Percentiles rank a stretch among this genome's conserved stretches.
Evolutionary conservation across 2,329 filamentous ascomycete genomes (phyloP).

Genomic region (Pleomassaria siparia): DNA sequence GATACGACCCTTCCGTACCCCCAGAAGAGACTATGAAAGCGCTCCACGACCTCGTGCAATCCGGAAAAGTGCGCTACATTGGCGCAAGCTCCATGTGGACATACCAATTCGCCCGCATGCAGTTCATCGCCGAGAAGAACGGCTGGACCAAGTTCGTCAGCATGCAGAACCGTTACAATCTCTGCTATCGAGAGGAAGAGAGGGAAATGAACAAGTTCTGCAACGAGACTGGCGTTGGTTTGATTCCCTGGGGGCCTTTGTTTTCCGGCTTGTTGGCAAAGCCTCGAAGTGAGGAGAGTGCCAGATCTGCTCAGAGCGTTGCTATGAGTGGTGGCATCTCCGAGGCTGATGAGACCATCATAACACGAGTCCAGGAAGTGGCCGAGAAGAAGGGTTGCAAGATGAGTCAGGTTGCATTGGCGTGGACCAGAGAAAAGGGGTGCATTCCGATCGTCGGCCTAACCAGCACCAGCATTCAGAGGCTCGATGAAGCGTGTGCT

Average conservation of each 20-base stretch:
- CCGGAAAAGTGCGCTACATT: constrained; percentile 50
- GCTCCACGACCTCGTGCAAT: constrained; percentile 47
- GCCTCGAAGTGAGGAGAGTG: background rate
- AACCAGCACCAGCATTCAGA: background rate
- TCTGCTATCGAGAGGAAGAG: constrained; percentile 64
- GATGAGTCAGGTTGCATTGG: constrained; percentile 3
- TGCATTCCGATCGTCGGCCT: background rate
- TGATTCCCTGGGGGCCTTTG: constrained; percentile 40
- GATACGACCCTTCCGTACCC: constrained; percentile 47
- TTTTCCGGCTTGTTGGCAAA: background rate
- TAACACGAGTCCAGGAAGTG: background rate
- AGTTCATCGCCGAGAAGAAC: constrained; percentile 50
- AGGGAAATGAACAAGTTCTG: constrained; percentile 58
- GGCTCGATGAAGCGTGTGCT: constrained; percentile 1
- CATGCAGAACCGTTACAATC: constrained; percentile 57
- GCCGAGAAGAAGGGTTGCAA: background rate
- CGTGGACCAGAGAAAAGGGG: background rate
- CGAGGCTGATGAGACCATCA: background rate
- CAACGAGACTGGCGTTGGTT: constrained; percentile 50
- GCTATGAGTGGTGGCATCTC: background rate
- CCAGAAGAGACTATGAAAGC: constrained; percentile 52
- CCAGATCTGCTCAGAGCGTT: background rate
- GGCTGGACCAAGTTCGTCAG: constrained; percentile 56
- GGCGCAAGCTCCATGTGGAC: constrained; percentile 50
- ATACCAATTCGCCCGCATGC: constrained; percentile 50